A percentile compares a stretch with the other conserved stretches of the same genome.
Conservation (phyloP, 1,284 basidiomycete genomes). For the Meripilus lineatus region DNA sequence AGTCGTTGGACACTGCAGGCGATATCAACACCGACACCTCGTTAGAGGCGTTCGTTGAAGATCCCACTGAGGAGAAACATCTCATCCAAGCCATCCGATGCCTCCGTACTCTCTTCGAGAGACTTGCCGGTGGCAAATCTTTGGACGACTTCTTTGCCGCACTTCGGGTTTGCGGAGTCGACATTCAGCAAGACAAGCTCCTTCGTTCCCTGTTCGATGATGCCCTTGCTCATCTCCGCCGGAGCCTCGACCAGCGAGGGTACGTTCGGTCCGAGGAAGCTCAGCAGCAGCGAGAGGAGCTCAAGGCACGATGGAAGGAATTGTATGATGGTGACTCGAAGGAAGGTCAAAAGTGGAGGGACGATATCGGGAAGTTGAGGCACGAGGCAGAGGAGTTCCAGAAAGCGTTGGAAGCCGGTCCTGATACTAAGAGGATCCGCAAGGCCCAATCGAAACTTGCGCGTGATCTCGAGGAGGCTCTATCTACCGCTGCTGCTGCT, state of each 20-base stretch:
- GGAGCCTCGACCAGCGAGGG: conserved; percentile 42
- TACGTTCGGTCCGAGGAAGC: conserved; percentile 49
- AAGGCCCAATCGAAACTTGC: conserved; percentile 44
- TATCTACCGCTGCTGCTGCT: conserved; percentile 33
- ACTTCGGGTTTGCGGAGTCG: conserved; percentile 35
- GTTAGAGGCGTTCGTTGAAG: conserved; percentile 50
- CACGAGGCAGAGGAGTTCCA: conserved; percentile 39
- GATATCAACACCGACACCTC: conserved; percentile 37
- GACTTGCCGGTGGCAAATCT: conserved; percentile 40
- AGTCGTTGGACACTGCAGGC: conserved; percentile 44
- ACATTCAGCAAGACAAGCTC: conserved; percentile 42
- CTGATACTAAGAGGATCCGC: conserved; percentile 40
- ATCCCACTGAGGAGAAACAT: conserved; percentile 53
- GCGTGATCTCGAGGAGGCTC: conserved; percentile 40
- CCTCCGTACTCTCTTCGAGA: conserved; percentile 43
- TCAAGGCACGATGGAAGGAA: conserved; percentile 45
- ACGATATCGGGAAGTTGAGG: conserved; percentile 40
- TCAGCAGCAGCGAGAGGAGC: conserved; percentile 33
- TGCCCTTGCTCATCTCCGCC: conserved; percentile 39
- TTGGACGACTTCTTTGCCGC: conserved; percentile 38
- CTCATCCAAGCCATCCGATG: conserved; percentile 42
- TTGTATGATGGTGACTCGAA: conserved; percentile 40
- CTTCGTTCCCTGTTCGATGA: conserved; percentile 46
- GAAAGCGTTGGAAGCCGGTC: conserved; percentile 39
- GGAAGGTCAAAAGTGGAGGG: conserved; percentile 45